Conservation (phyloP, 2,329 filamentous ascomycete genomes). For the Fusarium algeriense region DNA sequence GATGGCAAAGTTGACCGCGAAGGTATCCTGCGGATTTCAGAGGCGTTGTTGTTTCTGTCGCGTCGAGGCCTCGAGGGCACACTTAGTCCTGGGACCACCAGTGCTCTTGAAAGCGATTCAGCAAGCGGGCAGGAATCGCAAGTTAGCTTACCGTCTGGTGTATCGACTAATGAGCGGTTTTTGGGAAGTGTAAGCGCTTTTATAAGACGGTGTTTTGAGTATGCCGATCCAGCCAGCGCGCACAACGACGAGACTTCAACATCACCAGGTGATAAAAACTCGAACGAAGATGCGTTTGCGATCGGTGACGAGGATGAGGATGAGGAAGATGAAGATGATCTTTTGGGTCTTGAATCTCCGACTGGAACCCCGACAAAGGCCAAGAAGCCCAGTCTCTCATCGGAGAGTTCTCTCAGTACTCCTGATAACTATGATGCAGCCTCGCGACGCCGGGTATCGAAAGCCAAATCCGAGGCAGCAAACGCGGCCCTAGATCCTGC, state of each 20-base stretch:
- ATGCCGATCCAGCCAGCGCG: slow-evolving; percentile 85
- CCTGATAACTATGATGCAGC: slow-evolving; percentile 27
- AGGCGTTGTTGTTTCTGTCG: slow-evolving; percentile 92
- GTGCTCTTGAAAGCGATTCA: slow-evolving; percentile 59
- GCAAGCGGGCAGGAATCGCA: slow-evolving; percentile 50
- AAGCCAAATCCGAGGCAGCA: slow-evolving; percentile 78
- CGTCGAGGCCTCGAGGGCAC: slow-evolving; percentile 85
- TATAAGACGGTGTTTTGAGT: slow-evolving; percentile 96
- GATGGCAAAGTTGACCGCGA: slow-evolving; percentile 95
- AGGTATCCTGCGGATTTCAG: slow-evolving; percentile 93
- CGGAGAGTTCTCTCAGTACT: slow-evolving; percentile 47
- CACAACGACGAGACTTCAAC: slow-evolving; percentile 55
- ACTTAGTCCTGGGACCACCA: slow-evolving; percentile 73
- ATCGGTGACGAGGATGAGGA: slow-evolving; percentile 85
- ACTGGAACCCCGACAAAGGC: slow-evolving; percentile 56
- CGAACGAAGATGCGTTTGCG: slow-evolving; percentile 69
- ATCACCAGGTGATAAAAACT: slow-evolving; percentile 38
- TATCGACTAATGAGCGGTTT: slow-evolving; percentile 85
- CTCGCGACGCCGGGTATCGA: slow-evolving; percentile 61
- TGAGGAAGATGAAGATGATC: slow-evolving; percentile 74
- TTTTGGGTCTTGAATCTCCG: slow-evolving; percentile 70
- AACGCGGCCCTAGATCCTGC: slow-evolving; percentile 93
- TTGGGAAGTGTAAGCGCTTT: slow-evolving; percentile 94
- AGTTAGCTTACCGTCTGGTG: slow-evolving; percentile 59
- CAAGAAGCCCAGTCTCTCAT: slow-evolving; percentile 59